Conservation (phyloP, 1,284 basidiomycete species). For the Puccinia hordei region DNA sequence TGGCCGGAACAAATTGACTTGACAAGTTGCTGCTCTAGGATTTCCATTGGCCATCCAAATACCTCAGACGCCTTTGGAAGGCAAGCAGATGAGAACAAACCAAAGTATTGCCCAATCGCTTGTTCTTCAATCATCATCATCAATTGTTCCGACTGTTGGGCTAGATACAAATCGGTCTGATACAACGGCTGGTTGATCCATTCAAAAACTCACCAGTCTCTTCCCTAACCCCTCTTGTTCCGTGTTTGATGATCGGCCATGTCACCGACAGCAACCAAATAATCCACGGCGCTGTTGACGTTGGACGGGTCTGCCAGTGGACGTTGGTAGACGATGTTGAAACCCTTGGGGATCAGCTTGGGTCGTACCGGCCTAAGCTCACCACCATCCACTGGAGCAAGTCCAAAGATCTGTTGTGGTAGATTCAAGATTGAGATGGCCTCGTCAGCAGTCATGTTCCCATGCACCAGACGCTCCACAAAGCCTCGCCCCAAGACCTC, state of each 20-base stretch:
- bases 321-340: constrained; percentile 71
- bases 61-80: too few relatives aligned
- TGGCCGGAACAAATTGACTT: too few relatives aligned
- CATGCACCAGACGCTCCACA: constrained; percentile 76
- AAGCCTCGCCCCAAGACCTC: constrained; percentile 71
- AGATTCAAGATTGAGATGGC: constrained; percentile 73
- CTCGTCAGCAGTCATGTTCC: constrained; percentile 84
- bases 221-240: too few relatives aligned
- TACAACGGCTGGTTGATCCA: too few relatives aligned
- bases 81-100: too few relatives aligned
- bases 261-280: constrained; percentile 57
- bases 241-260: constrained; percentile 64
- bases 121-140: too few relatives aligned
- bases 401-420: constrained; percentile 70
- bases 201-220: too few relatives aligned
- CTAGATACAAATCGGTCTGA: too few relatives aligned
- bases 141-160: too few relatives aligned
- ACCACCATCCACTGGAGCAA: constrained; percentile 65
- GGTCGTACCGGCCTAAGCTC: constrained; percentile 68
- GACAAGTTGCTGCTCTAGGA: too few relatives aligned
- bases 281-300: constrained; percentile 70
- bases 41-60: too few relatives aligned
- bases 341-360: constrained; percentile 67
- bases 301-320: constrained; percentile 83
- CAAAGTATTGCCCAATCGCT: too few relatives aligned